Base-by-base conservation (phyloP, 2,329 filamentous ascomycete genomes). In the Phialemonium atrogriseum region DNA sequence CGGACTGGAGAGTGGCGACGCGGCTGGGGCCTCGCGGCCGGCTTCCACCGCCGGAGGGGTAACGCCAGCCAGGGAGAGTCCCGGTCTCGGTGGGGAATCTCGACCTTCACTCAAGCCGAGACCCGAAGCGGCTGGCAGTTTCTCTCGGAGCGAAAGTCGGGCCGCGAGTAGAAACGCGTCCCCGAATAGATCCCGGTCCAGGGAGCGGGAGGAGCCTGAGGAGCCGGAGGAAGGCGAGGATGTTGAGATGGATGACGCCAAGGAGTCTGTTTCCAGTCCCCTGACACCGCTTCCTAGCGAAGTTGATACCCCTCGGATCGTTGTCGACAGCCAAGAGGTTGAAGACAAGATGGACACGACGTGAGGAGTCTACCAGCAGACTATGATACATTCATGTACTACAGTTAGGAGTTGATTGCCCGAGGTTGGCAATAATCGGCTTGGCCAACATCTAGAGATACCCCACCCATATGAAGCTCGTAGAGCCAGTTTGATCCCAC, bases 331-430 rank as follows among this genome's bases (percentile, higher is more conserved):
- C 14, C 61, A 67, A 16, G 59, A 62, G 24, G 59, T 49, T 18
- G 65, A 58, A 7, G 77, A 81, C 42, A 71, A 64, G 47, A 86
- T 85, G 81, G 81, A 85, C 60, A 84, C 61, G 44, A 68, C 58
- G 10, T 59, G 36, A 41, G 31, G 27, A n/a, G n/a, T n/a, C n/a
- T n/a, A n/a, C n/a, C n/a, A n/a, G n/a, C n/a, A n/a, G n/a, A n/a
- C n/a, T n/a, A n/a, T n/a, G n/a, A n/a, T n/a, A n/a, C n/a, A n/a
- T n/a, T n/a, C n/a, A n/a, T n/a, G n/a, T n/a, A n/a, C n/a, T n/a
- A n/a, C n/a, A n/a, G n/a, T n/a, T n/a, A n/a, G n/a, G n/a, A n/a
- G n/a, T n/a, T n/a, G n/a, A n/a, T n/a, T n/a, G n/a, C n/a, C n/a
- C n/a, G n/a, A n/a, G n/a, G n/a, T n/a, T n/a, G n/a, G n/a, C n/a